phyloP scores from a whole-genome alignment of 2,329 filamentous ascomycete species.

The Colletotrichum sp. region DNA sequence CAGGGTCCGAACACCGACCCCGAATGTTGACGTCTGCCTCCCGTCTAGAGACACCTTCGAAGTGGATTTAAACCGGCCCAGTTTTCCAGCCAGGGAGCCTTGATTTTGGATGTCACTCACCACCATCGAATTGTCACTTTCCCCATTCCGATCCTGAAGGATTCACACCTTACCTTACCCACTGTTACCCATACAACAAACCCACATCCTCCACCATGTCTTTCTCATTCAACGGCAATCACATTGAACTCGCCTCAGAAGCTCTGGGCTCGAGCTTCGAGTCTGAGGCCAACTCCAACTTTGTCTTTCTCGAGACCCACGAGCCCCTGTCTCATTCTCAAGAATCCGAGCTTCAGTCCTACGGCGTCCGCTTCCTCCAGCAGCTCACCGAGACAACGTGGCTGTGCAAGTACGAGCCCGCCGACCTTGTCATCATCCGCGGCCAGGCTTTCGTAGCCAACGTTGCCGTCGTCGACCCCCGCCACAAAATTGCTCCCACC shows the following conservation, averaged over 20 bases:
- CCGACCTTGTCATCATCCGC: neutral
- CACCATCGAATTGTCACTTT: neutral
- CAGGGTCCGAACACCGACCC: neutral
- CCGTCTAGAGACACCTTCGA: neutral
- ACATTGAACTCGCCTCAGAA: neutral
- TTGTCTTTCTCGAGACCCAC: neutral
- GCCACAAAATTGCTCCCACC: neutral
- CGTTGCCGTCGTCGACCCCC: neutral
- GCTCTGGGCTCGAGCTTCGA: neutral
- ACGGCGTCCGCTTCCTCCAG: neutral
- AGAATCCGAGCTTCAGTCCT: neutral
- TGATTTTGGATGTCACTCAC: neutral
- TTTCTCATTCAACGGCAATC: neutral
- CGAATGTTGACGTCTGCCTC: neutral
- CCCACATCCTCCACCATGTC: neutral
- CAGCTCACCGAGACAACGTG: neutral
- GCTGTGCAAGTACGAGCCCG: neutral
- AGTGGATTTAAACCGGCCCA: neutral
- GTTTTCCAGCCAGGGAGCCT: neutral
- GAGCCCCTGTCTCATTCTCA: neutral
- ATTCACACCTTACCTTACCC: neutral
- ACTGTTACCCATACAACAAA: neutral
- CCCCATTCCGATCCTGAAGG: neutral
- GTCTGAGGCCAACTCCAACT: neutral
- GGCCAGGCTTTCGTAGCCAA: neutral